These are phyloP conservation scores for Epicoccum nigrum DNA, from an alignment of 2,329 filamentous ascomycete genomes.

Conservation along the genomic window DNA sequence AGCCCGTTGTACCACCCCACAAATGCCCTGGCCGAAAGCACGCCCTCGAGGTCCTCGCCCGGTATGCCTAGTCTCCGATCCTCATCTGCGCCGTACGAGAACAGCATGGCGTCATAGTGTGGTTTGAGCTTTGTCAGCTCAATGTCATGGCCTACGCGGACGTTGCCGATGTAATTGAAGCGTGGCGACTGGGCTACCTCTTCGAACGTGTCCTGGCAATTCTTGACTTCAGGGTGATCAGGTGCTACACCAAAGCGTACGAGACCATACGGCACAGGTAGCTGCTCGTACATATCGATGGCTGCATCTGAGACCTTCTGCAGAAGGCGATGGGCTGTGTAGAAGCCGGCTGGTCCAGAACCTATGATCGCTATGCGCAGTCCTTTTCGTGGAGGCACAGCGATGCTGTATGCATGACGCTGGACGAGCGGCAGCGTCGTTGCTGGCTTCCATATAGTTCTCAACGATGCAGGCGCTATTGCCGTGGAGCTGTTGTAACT, in stretches of 20 bases:
- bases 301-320: constrained; percentile 71
- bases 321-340: constrained; percentile 86
- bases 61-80: constrained; percentile 80
- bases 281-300: constrained; percentile 94
- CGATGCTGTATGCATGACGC: constrained; percentile 36
- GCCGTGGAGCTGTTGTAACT: constrained; percentile 8
- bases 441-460: constrained; percentile 4
- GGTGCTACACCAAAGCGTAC: constrained; percentile 96
- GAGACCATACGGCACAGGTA: constrained; percentile 91
- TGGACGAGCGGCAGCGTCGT: neutral
- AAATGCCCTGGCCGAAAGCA: constrained; percentile 89
- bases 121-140: constrained; percentile 72
- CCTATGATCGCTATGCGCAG: constrained; percentile 88
- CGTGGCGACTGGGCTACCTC: constrained; percentile 81
- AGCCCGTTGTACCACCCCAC: constrained; percentile 99
- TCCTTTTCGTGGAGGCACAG: constrained; percentile 47
- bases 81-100: constrained; percentile 88
- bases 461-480: constrained; percentile 12
- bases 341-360: constrained; percentile 95
- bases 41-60: constrained; percentile 77
- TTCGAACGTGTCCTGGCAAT: constrained; percentile 92
- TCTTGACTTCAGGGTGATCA: constrained; percentile 99
- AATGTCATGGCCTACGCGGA: constrained; percentile 74
- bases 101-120: constrained; percentile 90
- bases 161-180: constrained; percentile 92